Evolutionary conservation across 2,329 filamentous ascomycete species (phyloP).

Genomic region (Purpureocillium lavendulum): DNA sequence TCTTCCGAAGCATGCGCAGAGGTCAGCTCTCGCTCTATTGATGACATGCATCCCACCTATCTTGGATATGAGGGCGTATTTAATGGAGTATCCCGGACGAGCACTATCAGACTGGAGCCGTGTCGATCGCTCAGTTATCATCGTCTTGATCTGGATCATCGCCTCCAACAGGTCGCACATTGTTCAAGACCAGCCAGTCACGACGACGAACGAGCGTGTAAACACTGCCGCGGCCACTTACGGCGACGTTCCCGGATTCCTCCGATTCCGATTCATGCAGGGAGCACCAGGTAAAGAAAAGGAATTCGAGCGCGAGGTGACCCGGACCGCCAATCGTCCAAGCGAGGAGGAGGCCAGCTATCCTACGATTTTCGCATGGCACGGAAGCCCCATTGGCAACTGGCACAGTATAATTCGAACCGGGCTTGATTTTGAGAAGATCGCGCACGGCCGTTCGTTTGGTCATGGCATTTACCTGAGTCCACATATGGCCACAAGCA

Average conservation of each 20-base stretch:
- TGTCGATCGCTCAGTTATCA: constrained; percentile 57
- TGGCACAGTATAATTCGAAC: constrained; percentile 88
- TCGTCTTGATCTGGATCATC: constrained; percentile 77
- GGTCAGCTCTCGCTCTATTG: constrained; percentile 29
- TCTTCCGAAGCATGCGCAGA: constrained; percentile 6
- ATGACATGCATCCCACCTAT: constrained; percentile 56
- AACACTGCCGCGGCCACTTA: too few species aligned
- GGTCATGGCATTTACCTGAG: constrained; percentile 83
- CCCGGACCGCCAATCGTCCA: constrained; percentile 21
- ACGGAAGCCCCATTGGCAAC: constrained; percentile 67
- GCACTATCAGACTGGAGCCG: constrained; percentile 37
- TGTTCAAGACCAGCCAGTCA: constrained; percentile 48
- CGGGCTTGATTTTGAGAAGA: constrained; percentile 64
- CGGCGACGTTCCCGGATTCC: constrained; percentile 32
- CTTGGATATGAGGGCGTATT: constrained; percentile 42
- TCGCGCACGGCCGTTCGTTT: constrained; percentile 56
- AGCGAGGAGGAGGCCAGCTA: constrained; percentile 27
- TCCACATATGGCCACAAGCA: constrained; percentile 20
- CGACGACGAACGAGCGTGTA: too few species aligned
- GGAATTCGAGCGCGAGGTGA: constrained; percentile 58
- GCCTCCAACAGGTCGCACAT: constrained; percentile 86
- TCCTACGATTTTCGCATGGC: constrained; percentile 79
- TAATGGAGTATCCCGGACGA: constrained; percentile 29
- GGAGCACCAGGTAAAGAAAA: constrained; percentile 82
- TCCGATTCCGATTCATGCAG: constrained; percentile 83